These are phyloP conservation scores for Allium sativum DNA, from an alignment of 106 monocot species.

Conservation along the genomic window DNA sequence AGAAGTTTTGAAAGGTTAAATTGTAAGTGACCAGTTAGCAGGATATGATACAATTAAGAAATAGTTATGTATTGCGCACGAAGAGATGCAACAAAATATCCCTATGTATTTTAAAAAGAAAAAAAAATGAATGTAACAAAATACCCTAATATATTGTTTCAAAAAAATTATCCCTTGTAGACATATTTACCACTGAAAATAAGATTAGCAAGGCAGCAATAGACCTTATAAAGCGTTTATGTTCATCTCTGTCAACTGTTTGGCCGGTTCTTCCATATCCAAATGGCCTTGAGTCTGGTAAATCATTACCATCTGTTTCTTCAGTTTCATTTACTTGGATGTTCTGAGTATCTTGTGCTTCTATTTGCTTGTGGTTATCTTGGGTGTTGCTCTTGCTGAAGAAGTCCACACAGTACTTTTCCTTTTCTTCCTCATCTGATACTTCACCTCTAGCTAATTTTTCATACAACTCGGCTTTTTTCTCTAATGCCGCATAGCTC, in stretches of 20 bases:
- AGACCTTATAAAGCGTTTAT: conserved; percentile 87
- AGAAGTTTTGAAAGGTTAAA: no score
- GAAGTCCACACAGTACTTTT: conserved; percentile 94
- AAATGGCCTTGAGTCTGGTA: conserved; percentile 21
- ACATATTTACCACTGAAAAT: no score
- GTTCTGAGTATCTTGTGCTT: conserved; percentile 5
- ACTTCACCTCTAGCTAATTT: conserved; percentile 83
- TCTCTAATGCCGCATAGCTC: conserved; percentile 87
- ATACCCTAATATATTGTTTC: not conserved
- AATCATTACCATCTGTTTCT: conserved; percentile 15
- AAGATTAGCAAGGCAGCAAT: no score
- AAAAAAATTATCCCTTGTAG: not conserved
- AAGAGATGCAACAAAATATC: no score
- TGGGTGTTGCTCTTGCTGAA: conserved; percentile 53
- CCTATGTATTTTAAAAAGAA: no score
- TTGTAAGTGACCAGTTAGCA: no score
- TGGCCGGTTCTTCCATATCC: conserved; percentile 39
- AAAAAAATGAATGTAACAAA: not conserved
- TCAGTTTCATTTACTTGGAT: conserved; percentile 22
- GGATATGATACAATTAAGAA: no score
- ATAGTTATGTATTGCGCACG: no score
- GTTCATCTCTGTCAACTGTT: conserved; percentile 57
- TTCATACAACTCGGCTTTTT: conserved; percentile 84
- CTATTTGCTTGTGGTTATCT: conserved; percentile 23
- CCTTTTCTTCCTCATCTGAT: conserved; percentile 82